Evolutionary conservation across 768 basidiomycete species (phyloP).

Genomic region (Boletus reticuloceps): DNA sequence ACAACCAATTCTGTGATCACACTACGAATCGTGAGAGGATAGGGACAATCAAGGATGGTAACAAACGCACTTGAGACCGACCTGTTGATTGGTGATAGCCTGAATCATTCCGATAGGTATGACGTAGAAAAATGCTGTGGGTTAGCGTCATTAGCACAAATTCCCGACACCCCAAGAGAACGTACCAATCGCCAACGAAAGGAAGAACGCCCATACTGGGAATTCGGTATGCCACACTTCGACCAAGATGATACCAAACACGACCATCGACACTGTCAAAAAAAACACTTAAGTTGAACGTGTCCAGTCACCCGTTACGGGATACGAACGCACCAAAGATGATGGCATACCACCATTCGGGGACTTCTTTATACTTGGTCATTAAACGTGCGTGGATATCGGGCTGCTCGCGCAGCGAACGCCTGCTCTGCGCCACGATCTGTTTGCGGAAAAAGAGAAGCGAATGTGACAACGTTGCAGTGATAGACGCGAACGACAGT

Average conservation of each 20-base stretch:
- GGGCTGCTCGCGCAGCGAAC: slow-evolving; percentile 73
- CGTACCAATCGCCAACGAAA: slow-evolving; percentile 30
- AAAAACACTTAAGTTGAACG: background rate
- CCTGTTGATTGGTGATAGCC: slow-evolving; percentile 77
- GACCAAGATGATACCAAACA: slow-evolving; percentile 57
- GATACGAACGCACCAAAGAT: slow-evolving; percentile 22
- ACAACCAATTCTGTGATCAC: slow-evolving; percentile 75
- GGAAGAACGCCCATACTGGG: slow-evolving; percentile 42
- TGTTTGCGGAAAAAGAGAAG: slow-evolving; percentile 76
- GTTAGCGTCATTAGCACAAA: background rate
- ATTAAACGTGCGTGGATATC: slow-evolving; percentile 68
- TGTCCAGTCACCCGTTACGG: background rate
- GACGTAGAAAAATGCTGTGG: slow-evolving; percentile 54
- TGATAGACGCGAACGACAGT: slow-evolving; percentile 79
- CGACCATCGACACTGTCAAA: slow-evolving; percentile 45
- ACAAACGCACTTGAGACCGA: slow-evolving; percentile 46
- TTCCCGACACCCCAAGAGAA: slow-evolving; percentile 8
- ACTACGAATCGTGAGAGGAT: slow-evolving; percentile 13
- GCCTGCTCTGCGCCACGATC: slow-evolving; percentile 68
- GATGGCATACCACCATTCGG: slow-evolving; percentile 56
- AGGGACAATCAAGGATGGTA: background rate
- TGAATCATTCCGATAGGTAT: slow-evolving; percentile 77
- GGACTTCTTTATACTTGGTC: slow-evolving; percentile 54
- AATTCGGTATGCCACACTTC: slow-evolving; percentile 57
- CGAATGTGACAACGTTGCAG: slow-evolving; percentile 71